Evolutionary conservation across 495 filamentous ascomycete species (phyloP).

Genomic region (Hypoxylon fragiforme): DNA sequence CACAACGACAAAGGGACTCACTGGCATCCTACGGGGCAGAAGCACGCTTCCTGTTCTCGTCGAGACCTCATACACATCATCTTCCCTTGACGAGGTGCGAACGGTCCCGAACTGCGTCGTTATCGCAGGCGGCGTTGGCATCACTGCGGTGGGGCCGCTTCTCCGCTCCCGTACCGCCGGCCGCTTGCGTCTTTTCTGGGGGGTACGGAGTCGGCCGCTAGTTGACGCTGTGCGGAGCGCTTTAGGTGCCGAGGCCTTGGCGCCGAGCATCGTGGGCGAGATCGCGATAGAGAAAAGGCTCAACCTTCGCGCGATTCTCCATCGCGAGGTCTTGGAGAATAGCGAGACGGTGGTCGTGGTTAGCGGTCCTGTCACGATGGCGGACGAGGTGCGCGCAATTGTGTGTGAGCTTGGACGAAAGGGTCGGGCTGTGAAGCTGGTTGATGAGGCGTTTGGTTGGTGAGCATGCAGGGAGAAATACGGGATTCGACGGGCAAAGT

Average conservation of each 20-base stretch:
- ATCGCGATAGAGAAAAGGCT: slow-evolving; percentile 23
- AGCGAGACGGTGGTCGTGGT: slow-evolving; percentile 30
- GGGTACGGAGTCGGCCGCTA: slow-evolving; percentile 16
- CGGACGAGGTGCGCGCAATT: slow-evolving; percentile 25
- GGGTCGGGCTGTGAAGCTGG: slow-evolving; percentile 15
- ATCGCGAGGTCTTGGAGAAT: slow-evolving; percentile 12
- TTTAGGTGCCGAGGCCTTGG: slow-evolving; percentile 8
- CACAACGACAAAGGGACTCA: slow-evolving; percentile 7
- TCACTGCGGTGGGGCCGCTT: slow-evolving; percentile 20
- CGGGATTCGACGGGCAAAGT: no score
- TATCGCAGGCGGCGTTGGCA: slow-evolving; percentile 37
- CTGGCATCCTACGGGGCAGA: slow-evolving; percentile 1
- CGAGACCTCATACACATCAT: slow-evolving; percentile 23
- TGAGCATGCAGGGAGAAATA: background rate
- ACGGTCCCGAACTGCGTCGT: slow-evolving; percentile 19
- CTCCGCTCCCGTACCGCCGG: slow-evolving; percentile 12
- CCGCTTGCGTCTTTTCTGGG: slow-evolving; percentile 30
- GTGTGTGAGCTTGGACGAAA: slow-evolving; percentile 16
- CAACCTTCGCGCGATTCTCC: slow-evolving; percentile 17
- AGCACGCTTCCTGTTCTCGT: slow-evolving; percentile 15
- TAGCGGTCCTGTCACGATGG: slow-evolving; percentile 31
- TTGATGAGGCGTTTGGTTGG: slow-evolving; percentile 37
- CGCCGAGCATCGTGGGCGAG: slow-evolving; percentile 12
- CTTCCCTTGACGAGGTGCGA: slow-evolving; percentile 8
- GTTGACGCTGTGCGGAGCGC: slow-evolving; percentile 9